Base-by-base conservation (phyloP, 352 stramenopile species). In the Globisporangium apiculatum region DNA sequence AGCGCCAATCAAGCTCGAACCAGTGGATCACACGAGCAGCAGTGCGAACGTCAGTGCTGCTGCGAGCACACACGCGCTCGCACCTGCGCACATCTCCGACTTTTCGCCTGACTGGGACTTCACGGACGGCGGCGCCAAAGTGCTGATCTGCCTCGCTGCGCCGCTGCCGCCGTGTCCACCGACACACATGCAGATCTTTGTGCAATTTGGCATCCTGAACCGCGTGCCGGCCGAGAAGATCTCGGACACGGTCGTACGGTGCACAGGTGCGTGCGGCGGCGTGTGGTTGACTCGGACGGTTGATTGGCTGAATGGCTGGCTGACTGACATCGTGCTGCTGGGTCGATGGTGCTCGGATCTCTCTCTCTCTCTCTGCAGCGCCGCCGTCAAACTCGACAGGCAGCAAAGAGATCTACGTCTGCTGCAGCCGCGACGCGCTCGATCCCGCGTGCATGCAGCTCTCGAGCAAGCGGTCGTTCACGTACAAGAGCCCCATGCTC, bases 91-190 rank as follows among this genome's bases (percentile, higher is more conserved):
- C 48, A 91, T 94, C 37, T 87, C 77, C 1, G 85, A 94, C 55
- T 94, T 89, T 56, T 92, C 85, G 4, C 85, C 85, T 4, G 83
- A 91, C 38, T 95, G 85, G 85, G 85, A 93, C 58, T 90, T 89
- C 57, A 56, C 66, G 51, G 57, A 79, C 12, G 85, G 85, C 17
- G 85, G 85, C 17, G 81, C 85, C 17, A 95, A 95, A 61, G 70
- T 95, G 17, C 57, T 95, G n/a, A 80, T 95, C 14, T 95, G 85
- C 41, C 57, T 91, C 6, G 78, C 73, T 38, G 58, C 76, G 24
- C 75, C 72, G 12, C 61, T 91, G 18, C 61, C 71, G 12, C 45
- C 71, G 8, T 56, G 48, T 42, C n/a, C 55, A 38, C 14, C 24
- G 24, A 31, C 24, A 31, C 24, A 31, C 24, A 41, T 61, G 17